These are phyloP conservation scores for Acanthamoeba castellanii DNA, from an alignment of 208 protist species.

Conservation along the genomic window DNA sequence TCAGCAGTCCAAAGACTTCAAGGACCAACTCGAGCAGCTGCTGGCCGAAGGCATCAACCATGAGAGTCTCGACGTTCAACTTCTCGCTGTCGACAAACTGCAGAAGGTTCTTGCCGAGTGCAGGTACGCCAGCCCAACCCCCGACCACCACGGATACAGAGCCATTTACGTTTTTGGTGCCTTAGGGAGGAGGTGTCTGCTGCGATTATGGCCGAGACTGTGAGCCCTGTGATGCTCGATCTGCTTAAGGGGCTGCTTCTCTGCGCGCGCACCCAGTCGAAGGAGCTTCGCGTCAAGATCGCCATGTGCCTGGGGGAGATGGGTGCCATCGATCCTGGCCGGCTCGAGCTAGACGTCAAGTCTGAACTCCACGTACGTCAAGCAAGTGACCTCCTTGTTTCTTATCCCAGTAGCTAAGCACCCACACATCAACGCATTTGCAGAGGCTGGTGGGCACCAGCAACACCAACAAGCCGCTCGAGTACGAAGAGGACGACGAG, in stretches of 20 bases:
- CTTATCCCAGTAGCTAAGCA: too few relatives aligned
- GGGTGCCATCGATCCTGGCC: conserved; percentile 83
- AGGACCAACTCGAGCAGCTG: conserved; percentile 49
- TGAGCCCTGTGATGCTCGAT: conserved; percentile 48
- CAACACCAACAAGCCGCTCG: conserved; percentile 4
- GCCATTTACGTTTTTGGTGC: not conserved
- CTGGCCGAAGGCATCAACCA: conserved; percentile 60
- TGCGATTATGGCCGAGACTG: conserved; percentile 37
- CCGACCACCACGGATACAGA: not conserved
- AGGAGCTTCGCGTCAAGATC: conserved; percentile 51
- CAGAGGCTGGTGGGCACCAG: not conserved
- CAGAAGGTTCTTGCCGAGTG: conserved; percentile 38
- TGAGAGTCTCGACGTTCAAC: conserved; percentile 56
- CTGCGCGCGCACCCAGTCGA: conserved; percentile 8
- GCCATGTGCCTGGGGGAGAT: conserved; percentile 78
- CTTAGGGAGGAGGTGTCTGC: conserved; percentile 3
- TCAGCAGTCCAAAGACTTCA: conserved; percentile 38
- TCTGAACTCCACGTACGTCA: conserved; percentile 30
- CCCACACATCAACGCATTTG: not conserved
- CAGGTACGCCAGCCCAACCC: conserved; percentile 1
- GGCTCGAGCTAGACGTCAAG: conserved; percentile 73
- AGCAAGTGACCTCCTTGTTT: not conserved
- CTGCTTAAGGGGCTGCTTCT: conserved; percentile 72
- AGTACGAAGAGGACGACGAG: conserved; percentile 43
- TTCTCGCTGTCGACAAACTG: conserved; percentile 60